These are phyloP conservation scores for Starmerella roubikii DNA, from an alignment of 805 yeast species.

Conservation along the genomic window DNA sequence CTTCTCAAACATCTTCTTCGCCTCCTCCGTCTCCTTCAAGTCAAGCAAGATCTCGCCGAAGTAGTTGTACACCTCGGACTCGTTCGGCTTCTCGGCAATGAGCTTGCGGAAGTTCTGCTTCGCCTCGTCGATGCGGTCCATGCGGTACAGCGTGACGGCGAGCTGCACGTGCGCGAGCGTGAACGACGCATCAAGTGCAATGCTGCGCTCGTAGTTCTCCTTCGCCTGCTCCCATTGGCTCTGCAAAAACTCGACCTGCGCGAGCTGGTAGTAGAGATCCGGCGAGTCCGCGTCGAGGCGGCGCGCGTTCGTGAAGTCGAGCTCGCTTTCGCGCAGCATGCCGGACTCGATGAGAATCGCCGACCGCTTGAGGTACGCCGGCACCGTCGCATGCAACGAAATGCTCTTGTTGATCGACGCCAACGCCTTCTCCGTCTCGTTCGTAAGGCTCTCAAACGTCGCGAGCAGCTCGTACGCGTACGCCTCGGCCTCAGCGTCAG, in stretches of 20 bases:
- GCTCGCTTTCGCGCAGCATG: constrained; percentile 42
- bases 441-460: constrained; percentile 69
- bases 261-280: constrained; percentile 85
- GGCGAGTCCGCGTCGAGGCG: constrained; percentile 55
- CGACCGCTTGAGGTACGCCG: constrained; percentile 71
- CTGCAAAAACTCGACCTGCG: constrained; percentile 76
- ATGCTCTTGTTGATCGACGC: constrained; percentile 52
- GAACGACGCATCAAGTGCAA: constrained; percentile 57
- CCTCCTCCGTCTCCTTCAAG: constrained; percentile 54
- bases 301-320: constrained; percentile 60
- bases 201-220: constrained; percentile 60
- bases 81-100: constrained; percentile 61
- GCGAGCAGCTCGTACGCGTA: constrained; percentile 75
- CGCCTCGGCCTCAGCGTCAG: constrained; percentile 30
- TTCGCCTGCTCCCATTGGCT: constrained; percentile 63
- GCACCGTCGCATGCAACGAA: constrained; percentile 50
- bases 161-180: constrained; percentile 80
- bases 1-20: constrained; percentile 70
- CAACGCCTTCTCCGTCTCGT: constrained; percentile 53
- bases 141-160: constrained; percentile 82
- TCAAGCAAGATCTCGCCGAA: constrained; percentile 90
- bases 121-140: constrained; percentile 45
- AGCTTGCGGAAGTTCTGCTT: constrained; percentile 41
- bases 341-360: constrained; percentile 71
- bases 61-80: constrained; percentile 87